phyloP scores from a whole-genome alignment of 306 rosid species.

The Vicia villosa region DNA sequence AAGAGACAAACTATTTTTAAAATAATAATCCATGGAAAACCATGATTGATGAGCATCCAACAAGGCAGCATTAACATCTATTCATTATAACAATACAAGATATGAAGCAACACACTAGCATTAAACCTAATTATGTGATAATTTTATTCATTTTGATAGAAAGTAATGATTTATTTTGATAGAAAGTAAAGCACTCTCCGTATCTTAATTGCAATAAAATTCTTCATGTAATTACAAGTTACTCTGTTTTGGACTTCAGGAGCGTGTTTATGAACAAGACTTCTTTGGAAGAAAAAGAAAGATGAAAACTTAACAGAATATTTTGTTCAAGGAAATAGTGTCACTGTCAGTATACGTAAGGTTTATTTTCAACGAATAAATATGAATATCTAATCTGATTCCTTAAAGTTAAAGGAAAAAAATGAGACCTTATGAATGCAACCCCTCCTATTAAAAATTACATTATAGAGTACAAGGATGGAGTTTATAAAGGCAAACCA shows the following conservation, averaged over 20 bases:
- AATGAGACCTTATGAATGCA: neutral
- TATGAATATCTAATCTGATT: neutral
- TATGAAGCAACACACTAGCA: slow-evolving; percentile 12
- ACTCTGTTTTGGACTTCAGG: neutral
- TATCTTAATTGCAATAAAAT: neutral
- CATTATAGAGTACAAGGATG: neutral
- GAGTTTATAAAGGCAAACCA: neutral
- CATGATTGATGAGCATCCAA: neutral
- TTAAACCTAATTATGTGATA: slow-evolving; percentile 3
- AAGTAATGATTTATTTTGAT: slow-evolving; percentile 2
- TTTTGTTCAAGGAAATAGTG: neutral
- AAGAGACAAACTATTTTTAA: slow-evolving; percentile 19
- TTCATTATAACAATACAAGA: slow-evolving; percentile 26
- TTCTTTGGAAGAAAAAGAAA: slow-evolving; percentile 1
- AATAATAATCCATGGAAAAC: slow-evolving; percentile 10
- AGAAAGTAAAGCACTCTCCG: neutral
- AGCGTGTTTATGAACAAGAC: neutral
- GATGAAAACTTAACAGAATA: neutral
- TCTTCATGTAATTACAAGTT: neutral
- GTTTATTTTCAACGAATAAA: slow-evolving; percentile 6
- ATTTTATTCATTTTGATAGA: neutral
- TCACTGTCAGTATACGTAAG: neutral
- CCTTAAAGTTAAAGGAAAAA: neutral
- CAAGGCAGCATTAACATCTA: slow-evolving; percentile 28
- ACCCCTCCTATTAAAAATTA: slow-evolving; percentile 3